phyloP scores from a whole-genome alignment of 192 early-diverging fungal species.

The Coemansia sp. region DNA sequence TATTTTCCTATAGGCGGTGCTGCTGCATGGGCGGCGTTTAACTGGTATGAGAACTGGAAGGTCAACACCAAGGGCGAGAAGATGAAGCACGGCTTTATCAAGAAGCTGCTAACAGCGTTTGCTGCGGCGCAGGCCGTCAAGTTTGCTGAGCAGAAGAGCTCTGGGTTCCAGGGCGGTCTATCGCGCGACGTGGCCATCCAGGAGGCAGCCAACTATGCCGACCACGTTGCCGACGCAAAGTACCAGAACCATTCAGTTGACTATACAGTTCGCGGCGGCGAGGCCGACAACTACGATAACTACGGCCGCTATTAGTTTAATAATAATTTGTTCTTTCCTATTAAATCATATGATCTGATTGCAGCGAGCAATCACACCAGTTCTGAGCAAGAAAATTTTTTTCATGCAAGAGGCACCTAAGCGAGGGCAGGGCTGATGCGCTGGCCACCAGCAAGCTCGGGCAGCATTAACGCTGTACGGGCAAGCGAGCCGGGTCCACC shows the following conservation, averaged over 20 bases:
- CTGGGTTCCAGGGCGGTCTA: conserved; percentile 40
- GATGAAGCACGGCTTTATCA: conserved; percentile 41
- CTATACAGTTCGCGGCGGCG: conserved; percentile 13
- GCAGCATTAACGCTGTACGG: not conserved
- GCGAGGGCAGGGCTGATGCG: not conserved
- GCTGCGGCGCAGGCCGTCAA: conserved; percentile 52
- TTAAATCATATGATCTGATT: conserved; percentile 2
- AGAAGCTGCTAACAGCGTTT: conserved; percentile 50
- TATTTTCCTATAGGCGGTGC: conserved; percentile 40
- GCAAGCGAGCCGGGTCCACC: conserved; percentile 2
- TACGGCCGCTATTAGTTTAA: not conserved
- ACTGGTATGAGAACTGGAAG: conserved; percentile 52
- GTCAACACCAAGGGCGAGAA: conserved; percentile 45
- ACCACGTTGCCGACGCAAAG: conserved; percentile 21
- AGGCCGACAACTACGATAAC: conserved; percentile 32
- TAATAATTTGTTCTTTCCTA: not conserved
- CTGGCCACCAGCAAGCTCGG: conserved; percentile 12
- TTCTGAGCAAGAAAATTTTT: not conserved
- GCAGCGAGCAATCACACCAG: not conserved
- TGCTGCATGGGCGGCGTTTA: conserved; percentile 53
- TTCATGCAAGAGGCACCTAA: not conserved
- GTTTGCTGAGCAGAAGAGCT: conserved; percentile 49
- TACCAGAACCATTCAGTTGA: conserved; percentile 6
- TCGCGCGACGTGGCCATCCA: conserved; percentile 41
- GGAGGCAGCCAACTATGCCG: conserved; percentile 27